These are phyloP conservation scores for Sistotremastrum suecicum DNA, from an alignment of 768 basidiomycete genomes.

Conservation along the genomic window DNA sequence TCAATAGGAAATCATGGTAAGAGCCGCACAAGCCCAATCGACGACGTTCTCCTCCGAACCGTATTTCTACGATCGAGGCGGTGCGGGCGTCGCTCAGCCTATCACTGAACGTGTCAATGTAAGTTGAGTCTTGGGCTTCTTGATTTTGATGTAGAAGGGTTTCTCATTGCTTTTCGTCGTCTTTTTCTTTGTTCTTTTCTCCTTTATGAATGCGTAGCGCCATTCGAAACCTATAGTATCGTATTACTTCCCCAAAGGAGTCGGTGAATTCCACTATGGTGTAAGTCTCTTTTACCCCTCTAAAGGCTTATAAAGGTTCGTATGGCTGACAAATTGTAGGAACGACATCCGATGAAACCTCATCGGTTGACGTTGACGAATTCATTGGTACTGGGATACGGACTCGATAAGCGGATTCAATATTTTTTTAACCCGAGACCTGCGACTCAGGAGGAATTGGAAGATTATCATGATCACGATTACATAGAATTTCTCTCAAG, in stretches of 20 bases:
- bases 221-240: slow-evolving; percentile 87
- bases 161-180: neutral
- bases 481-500: slow-evolving; percentile 93
- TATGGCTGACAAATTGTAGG: slow-evolving; percentile 30
- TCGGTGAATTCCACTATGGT: slow-evolving; percentile 94
- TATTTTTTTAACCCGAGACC: slow-evolving; percentile 78
- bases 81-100: slow-evolving; percentile 57
- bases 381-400: slow-evolving; percentile 90
- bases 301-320: no score
- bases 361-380: slow-evolving; percentile 94
- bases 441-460: slow-evolving; percentile 82
- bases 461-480: slow-evolving; percentile 85
- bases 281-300: slow-evolving; percentile 28
- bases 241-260: slow-evolving; percentile 89
- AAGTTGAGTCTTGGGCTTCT: slow-evolving; percentile 13
- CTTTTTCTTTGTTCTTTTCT: neutral
- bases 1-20: no score
- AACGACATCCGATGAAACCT: slow-evolving; percentile 98
- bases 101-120: slow-evolving; percentile 72
- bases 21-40: slow-evolving; percentile 9
- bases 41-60: slow-evolving; percentile 56
- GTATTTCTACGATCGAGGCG: slow-evolving; percentile 66
- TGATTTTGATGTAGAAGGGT: no score
- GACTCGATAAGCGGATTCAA: slow-evolving; percentile 89
- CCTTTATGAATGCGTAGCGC: slow-evolving; percentile 24